These are phyloP conservation scores for Coniferiporia weirii DNA, from an alignment of 1,284 basidiomycete genomes.

Conservation along the genomic window DNA sequence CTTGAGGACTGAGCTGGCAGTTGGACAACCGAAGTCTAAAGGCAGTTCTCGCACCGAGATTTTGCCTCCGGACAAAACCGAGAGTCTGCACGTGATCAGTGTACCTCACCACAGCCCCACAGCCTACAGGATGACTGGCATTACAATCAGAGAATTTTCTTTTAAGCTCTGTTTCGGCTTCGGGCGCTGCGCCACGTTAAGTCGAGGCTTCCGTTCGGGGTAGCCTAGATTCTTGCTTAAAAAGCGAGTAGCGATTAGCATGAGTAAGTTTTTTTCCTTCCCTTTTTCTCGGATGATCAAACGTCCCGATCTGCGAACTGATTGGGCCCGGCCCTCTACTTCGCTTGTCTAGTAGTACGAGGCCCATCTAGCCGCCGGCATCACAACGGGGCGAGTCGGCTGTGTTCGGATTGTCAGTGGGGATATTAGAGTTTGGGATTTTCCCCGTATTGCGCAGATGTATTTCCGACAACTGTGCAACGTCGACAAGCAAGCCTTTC, in stretches of 20 bases:
- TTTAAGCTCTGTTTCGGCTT: background rate
- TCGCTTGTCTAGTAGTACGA: too few species aligned
- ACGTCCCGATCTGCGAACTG: too few species aligned
- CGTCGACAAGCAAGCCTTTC: background rate
- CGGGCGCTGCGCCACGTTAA: background rate
- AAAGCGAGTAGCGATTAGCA: background rate
- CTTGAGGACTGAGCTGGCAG: background rate
- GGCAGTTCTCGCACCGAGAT: background rate
- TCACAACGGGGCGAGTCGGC: too few species aligned
- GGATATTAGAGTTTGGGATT: constrained; percentile 4
- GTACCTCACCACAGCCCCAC: background rate
- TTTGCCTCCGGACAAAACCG: background rate
- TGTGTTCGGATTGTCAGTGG: too few species aligned
- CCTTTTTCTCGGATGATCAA: background rate
- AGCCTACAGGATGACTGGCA: background rate
- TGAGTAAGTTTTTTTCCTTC: background rate
- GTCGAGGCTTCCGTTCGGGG: background rate
- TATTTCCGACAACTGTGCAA: constrained; percentile 10
- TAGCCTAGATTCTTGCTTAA: background rate
- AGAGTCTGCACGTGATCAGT: background rate
- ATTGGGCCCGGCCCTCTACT: too few species aligned
- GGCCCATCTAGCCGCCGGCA: too few species aligned
- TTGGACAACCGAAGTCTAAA: background rate
- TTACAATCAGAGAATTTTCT: background rate
- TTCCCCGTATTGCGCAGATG: constrained; percentile 15